These are phyloP conservation scores for Diutina sp. DNA, from an alignment of 1,139 yeast genomes.

Conservation along the genomic window DNA sequence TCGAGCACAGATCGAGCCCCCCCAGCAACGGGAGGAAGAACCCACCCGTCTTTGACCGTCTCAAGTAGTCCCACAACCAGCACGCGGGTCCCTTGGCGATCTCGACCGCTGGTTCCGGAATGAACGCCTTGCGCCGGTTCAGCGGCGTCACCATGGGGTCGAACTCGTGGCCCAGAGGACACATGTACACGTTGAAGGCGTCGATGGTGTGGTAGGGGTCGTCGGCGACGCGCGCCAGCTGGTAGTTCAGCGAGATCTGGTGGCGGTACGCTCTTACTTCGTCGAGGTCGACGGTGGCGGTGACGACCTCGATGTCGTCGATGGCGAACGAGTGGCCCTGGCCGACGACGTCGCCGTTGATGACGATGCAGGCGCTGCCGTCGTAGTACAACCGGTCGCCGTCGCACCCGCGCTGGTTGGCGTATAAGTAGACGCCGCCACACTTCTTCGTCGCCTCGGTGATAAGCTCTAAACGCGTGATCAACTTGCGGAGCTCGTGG, in stretches of 20 bases:
- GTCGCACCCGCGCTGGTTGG: conserved; percentile 96
- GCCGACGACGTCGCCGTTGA: conserved; percentile 83
- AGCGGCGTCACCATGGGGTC: conserved; percentile 60
- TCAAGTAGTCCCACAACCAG: conserved; percentile 96
- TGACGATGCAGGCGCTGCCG: conserved; percentile 90
- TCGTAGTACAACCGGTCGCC: conserved; percentile 95
- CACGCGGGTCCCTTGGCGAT: conserved; percentile 98
- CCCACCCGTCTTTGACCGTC: conserved; percentile 85
- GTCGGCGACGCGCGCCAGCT: conserved; percentile 30
- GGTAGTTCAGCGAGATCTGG: conserved; percentile 68
- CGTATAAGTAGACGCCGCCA: conserved; percentile 88
- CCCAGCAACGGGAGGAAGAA: conserved; percentile 90
- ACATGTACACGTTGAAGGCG: conserved; percentile 41
- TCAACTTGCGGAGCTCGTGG: conserved; percentile 83
- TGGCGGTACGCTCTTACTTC: conserved; percentile 79
- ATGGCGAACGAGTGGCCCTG: conserved; percentile 88
- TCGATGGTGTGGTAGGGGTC: conserved; percentile 47
- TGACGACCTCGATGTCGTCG: conserved; percentile 81
- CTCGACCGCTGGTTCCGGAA: conserved; percentile 77
- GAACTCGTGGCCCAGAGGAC: conserved; percentile 44
- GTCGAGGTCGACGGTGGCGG: conserved; percentile 88
- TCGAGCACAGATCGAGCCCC: conserved; percentile 96
- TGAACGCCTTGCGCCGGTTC: conserved; percentile 16
- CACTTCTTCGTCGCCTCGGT: conserved; percentile 89
- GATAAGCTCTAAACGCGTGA: conserved; percentile 73